Evolutionary conservation across 371 early-diverging fungal species (phyloP).

Genomic region (Haplosporangium sp.): DNA sequence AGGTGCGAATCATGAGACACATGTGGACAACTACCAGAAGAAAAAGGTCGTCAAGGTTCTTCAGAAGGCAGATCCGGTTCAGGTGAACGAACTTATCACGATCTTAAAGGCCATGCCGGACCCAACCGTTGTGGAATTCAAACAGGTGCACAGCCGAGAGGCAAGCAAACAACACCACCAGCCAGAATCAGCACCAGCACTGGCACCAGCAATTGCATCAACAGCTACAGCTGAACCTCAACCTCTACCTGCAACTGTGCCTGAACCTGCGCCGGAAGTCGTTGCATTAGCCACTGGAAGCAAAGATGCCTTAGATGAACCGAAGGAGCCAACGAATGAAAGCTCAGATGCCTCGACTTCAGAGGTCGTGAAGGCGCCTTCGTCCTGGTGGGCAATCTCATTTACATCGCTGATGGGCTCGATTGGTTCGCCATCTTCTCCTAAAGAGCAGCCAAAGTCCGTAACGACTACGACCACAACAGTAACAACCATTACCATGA

Average conservation of each 20-base stretch:
- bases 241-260: too few relatives aligned
- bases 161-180: conserved; percentile 16
- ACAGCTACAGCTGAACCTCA: not conserved
- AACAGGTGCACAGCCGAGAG: conserved; percentile 32
- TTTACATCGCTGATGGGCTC: conserved; percentile 31
- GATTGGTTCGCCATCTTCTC: conserved; percentile 5
- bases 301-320: not conserved
- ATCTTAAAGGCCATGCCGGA: conserved; percentile 58
- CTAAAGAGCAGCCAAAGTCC: conserved; percentile 12
- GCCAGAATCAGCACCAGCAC: not conserved
- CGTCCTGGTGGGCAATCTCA: conserved; percentile 54
- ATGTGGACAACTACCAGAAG: conserved; percentile 43
- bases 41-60: conserved; percentile 53
- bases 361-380: conserved; percentile 32
- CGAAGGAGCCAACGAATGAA: not conserved
- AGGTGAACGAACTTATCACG: conserved; percentile 46
- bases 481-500: conserved; percentile 28
- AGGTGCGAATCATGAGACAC: conserved; percentile 45
- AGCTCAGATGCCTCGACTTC: not conserved
- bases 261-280: too few relatives aligned
- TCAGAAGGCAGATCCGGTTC: conserved; percentile 38
- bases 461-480: conserved; percentile 30
- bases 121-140: conserved; percentile 45
- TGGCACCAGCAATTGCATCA: not conserved
- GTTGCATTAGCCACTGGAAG: not conserved